These are phyloP conservation scores for Ogataea degrootiae DNA, from an alignment of 805 yeast genomes.

Conservation along the genomic window DNA sequence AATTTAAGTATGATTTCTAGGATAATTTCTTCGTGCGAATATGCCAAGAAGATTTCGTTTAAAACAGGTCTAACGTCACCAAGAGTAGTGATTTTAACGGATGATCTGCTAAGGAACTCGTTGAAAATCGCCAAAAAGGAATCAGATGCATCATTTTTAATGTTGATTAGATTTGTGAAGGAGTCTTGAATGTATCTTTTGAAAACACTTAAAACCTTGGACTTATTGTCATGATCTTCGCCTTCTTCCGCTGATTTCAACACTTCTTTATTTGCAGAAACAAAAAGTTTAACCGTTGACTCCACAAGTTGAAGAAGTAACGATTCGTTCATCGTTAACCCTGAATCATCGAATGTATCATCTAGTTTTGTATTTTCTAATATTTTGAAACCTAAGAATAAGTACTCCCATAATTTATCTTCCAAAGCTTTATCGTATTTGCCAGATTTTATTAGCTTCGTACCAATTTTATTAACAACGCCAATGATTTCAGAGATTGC, in stretches of 20 bases:
- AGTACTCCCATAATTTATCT: conserved; percentile 31
- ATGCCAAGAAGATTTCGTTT: conserved; percentile 59
- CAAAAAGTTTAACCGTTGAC: conserved; percentile 32
- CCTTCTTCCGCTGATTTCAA: conserved; percentile 1
- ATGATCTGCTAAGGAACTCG: conserved; percentile 45
- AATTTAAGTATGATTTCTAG: conserved; percentile 47
- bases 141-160: conserved; percentile 21
- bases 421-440: conserved; percentile 18
- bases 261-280: conserved; percentile 20
- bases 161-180: conserved; percentile 36
- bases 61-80: conserved; percentile 58
- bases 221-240: background rate
- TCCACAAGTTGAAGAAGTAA: conserved; percentile 38
- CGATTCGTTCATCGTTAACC: conserved; percentile 28
- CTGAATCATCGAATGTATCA: conserved; percentile 8
- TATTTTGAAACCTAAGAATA: conserved; percentile 30
- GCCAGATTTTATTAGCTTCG: conserved; percentile 17
- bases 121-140: conserved; percentile 55
- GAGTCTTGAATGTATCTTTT: conserved; percentile 39
- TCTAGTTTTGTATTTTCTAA: conserved; percentile 24
- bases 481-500: conserved; percentile 29
- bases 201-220: conserved; percentile 26
- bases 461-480: conserved; percentile 10
- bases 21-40: conserved; percentile 57
- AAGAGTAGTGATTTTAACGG: conserved; percentile 45